Evolutionary conservation across 2,329 filamentous ascomycete species (phyloP).

Genomic region (Graphium sp.): DNA sequence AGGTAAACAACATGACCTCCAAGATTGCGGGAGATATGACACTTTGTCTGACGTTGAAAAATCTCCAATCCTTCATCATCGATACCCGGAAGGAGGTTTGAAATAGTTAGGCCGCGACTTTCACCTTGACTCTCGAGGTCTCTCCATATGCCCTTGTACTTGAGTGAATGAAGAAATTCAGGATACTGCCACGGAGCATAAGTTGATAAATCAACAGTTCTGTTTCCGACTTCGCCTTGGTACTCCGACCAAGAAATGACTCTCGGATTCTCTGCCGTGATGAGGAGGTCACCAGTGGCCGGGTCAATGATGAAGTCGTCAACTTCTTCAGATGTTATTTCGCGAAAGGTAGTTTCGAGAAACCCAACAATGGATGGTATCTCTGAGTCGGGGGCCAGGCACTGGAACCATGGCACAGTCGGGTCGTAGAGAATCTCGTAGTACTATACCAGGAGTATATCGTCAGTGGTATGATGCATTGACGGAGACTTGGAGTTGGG

Average conservation of each 20-base stretch:
- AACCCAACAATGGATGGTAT: constrained; percentile 5
- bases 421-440: constrained; percentile 19
- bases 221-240: no score
- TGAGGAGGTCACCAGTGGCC: background rate
- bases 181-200: constrained; percentile 11
- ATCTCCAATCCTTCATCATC: background rate
- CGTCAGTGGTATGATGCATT: background rate
- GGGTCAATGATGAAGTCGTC: background rate
- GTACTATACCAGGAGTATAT: background rate
- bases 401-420: constrained; percentile 17
- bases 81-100: constrained; percentile 1
- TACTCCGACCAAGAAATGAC: background rate
- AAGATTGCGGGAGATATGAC: constrained; percentile 12
- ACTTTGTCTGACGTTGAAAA: constrained; percentile 5
- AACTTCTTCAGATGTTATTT: constrained; percentile 8
- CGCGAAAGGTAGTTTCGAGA: constrained; percentile 9
- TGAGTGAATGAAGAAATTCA: constrained; percentile 5
- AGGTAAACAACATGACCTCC: constrained; percentile 12
- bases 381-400: constrained; percentile 8
- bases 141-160: constrained; percentile 11
- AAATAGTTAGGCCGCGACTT: background rate
- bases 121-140: background rate
- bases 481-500: constrained; percentile 7
- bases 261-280: constrained; percentile 1
- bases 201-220: background rate